Percentiles rank a stretch among this genome's conserved stretches.
Conservation (phyloP, 768 basidiomycete species). For the Rhodotorula sphaerocarpa region DNA sequence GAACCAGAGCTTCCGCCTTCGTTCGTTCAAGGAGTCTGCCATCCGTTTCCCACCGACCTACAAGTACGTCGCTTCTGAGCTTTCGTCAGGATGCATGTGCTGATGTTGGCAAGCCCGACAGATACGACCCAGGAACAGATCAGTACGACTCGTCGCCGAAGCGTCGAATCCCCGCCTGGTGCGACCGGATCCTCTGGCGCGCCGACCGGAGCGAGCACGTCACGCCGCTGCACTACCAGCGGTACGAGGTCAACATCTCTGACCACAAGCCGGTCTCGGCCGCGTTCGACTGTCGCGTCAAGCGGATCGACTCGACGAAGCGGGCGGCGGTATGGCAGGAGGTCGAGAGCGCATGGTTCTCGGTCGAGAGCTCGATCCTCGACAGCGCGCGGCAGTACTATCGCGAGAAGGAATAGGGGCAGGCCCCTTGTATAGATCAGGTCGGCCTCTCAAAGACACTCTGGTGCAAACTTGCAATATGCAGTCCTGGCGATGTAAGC, state of each 20-base stretch:
- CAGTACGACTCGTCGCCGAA: slow-evolving; percentile 86
- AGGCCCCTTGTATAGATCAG: no score
- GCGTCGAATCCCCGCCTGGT: slow-evolving; percentile 85
- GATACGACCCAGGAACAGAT: slow-evolving; percentile 66
- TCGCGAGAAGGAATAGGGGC: background rate
- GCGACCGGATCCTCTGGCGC: slow-evolving; percentile 86
- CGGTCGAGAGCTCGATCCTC: slow-evolving; percentile 41
- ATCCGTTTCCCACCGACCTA: slow-evolving; percentile 83
- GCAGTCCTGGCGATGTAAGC: no score
- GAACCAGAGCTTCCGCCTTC: slow-evolving; percentile 70
- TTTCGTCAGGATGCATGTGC: background rate
- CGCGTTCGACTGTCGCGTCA: slow-evolving; percentile 64
- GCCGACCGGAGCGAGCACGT: slow-evolving; percentile 48
- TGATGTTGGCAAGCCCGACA: background rate
- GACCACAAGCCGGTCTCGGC: slow-evolving; percentile 59
- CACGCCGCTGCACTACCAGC: slow-evolving; percentile 58
- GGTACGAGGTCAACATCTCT: slow-evolving; percentile 79
- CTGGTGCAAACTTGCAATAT: background rate
- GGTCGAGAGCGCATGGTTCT: slow-evolving; percentile 49
- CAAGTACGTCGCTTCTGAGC: slow-evolving; percentile 48
- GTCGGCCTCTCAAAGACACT: slow-evolving; percentile 3
- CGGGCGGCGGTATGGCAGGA: slow-evolving; percentile 55
- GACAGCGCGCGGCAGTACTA: slow-evolving; percentile 38
- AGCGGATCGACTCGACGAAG: slow-evolving; percentile 57
- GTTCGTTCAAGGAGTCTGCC: slow-evolving; percentile 68